Evolutionary conservation across 495 filamentous ascomycete species (phyloP).

Genomic region (Choiromyces venosus): DNA sequence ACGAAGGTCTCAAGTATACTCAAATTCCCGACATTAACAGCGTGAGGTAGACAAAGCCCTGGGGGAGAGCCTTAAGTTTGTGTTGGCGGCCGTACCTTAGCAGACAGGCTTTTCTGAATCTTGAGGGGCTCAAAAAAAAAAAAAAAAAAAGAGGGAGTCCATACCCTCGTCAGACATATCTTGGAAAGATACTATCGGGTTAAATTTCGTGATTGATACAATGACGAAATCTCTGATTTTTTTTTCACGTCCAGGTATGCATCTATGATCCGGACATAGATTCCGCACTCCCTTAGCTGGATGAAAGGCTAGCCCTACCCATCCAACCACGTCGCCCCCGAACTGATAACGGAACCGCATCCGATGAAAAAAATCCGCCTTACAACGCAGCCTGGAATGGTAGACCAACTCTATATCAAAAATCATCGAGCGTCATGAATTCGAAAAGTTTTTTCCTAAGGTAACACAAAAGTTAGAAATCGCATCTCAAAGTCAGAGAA

Average conservation of each 20-base stretch:
- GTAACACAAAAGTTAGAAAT: background rate
- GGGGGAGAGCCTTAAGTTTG: background rate
- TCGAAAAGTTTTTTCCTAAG: background rate
- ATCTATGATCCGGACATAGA: background rate
- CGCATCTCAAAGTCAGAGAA: background rate
- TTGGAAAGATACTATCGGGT: background rate
- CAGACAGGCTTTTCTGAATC: background rate
- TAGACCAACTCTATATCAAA: background rate
- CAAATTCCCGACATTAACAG: background rate
- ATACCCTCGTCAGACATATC: background rate
- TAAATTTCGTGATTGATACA: background rate
- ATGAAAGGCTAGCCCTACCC: background rate
- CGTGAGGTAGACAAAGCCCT: background rate
- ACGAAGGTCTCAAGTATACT: background rate
- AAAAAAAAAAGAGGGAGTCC: no score
- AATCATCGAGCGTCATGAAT: background rate
- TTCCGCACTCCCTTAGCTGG: background rate
- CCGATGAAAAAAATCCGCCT: background rate
- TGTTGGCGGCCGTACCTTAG: background rate
- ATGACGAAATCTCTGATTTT: background rate
- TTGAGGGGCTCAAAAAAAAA: background rate
- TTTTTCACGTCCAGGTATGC: background rate
- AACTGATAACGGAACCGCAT: background rate
- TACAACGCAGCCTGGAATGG: background rate
- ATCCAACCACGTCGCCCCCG: background rate